Conservation (phyloP, 208 protist species). For the Trypanosoma lewisi region DNA sequence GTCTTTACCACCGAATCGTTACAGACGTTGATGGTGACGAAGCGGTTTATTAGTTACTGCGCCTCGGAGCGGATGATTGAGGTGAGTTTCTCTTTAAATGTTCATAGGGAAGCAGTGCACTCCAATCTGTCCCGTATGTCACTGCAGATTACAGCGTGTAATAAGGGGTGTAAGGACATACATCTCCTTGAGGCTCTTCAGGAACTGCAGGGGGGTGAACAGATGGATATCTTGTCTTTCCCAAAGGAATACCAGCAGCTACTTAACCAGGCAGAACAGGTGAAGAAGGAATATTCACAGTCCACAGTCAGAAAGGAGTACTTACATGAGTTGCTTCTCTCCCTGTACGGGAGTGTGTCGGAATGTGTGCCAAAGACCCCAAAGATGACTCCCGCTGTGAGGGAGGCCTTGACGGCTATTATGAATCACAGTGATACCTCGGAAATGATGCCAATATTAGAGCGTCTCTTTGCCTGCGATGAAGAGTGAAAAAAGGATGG, state of each 20-base stretch:
- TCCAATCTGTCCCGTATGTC: conserved; percentile 38
- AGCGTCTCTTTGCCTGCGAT: conserved; percentile 31
- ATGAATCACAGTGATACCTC: conserved; percentile 25
- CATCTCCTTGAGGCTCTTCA: conserved; percentile 62
- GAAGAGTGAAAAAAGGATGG: background rate
- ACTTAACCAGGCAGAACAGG: conserved; percentile 42
- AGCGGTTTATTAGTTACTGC: conserved; percentile 26
- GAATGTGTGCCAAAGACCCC: conserved; percentile 48
- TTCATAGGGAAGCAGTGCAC: conserved; percentile 19
- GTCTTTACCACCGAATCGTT: conserved; percentile 58
- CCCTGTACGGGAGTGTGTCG: conserved; percentile 51
- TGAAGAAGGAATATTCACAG: conserved; percentile 34
- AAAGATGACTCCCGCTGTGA: conserved; percentile 33
- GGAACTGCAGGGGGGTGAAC: conserved; percentile 55
- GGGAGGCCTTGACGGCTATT: conserved; percentile 32
- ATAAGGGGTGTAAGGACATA: conserved; percentile 28
- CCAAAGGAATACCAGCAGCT: conserved; percentile 40
- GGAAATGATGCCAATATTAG: conserved; percentile 31
- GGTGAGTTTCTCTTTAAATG: conserved; percentile 1
- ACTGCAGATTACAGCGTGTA: conserved; percentile 40
- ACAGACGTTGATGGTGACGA: conserved; percentile 38
- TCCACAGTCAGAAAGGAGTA: conserved; percentile 40
- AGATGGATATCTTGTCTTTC: conserved; percentile 40
- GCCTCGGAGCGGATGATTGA: conserved; percentile 15
- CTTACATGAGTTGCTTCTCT: conserved; percentile 43